A percentile compares a stretch with the other conserved stretches of the same genome.
Evolutionary conservation across 1,284 basidiomycete genomes (phyloP).

Genomic region (Naganishia liquefaciens): DNA sequence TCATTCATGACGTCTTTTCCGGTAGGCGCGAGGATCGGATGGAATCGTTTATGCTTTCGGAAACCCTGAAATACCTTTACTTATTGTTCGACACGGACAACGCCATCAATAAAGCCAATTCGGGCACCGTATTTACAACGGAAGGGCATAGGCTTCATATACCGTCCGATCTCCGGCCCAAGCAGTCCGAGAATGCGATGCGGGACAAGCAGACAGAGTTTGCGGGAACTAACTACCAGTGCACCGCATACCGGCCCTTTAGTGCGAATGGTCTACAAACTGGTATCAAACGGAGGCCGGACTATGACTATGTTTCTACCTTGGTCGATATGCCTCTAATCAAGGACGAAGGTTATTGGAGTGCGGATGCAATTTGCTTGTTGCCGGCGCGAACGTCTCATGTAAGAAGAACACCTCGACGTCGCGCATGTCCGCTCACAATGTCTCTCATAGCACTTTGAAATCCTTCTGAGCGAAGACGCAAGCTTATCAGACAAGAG

Average conservation of each 20-base stretch:
- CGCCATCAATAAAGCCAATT: conserved; percentile 63
- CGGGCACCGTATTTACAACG: conserved; percentile 77
- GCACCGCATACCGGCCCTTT: conserved; percentile 66
- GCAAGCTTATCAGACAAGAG: conserved; percentile 65
- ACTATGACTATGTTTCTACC: conserved; percentile 74
- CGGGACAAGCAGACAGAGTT: conserved; percentile 40
- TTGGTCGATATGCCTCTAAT: conserved; percentile 56
- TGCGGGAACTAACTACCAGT: conserved; percentile 58
- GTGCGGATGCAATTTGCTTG: conserved; percentile 69
- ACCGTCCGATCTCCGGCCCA: conserved; percentile 59
- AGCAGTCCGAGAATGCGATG: conserved; percentile 56
- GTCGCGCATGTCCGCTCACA: conserved; percentile 24
- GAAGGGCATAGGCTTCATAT: conserved; percentile 87
- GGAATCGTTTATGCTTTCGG: conserved; percentile 88
- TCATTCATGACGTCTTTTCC: conserved; percentile 73
- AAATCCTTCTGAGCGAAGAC: conserved; percentile 71
- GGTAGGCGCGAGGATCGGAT: conserved; percentile 79
- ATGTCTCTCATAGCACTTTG: conserved; percentile 53
- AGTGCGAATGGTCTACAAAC: conserved; percentile 59
- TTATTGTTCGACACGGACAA: conserved; percentile 87
- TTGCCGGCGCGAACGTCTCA: conserved; percentile 68
- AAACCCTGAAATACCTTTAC: conserved; percentile 82
- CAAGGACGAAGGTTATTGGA: conserved; percentile 57
- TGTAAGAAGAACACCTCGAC: conserved; percentile 57
- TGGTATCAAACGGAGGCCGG: conserved; percentile 68